Evolutionary conservation across 2,329 filamentous ascomycete species (phyloP), one percentile per base, ranked within the genome.

Genomic region (Fusarium pseudocircinatum): DNA sequence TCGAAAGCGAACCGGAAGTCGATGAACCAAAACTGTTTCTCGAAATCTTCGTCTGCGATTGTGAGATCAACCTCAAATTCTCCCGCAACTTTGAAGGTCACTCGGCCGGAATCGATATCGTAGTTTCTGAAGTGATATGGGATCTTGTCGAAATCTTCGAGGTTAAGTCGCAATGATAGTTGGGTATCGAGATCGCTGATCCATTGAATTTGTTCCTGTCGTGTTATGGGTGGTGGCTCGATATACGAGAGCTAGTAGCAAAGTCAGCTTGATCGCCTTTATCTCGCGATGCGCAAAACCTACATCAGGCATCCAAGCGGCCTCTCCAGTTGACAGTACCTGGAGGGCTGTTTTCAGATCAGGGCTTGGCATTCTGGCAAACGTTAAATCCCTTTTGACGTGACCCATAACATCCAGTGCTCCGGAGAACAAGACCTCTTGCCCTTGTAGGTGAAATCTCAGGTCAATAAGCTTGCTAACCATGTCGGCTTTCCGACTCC

Each of bases 31-130:
- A 97, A 97, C 77, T 97, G 95, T 60, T 93, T 92, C 37, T 91
- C 86, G 24, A 91, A 89, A 73, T 96, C 92, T 79, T 98, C 95
- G 75, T 95, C 93, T 24, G 93, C 94, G 71, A 98, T 93, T 2
- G 95, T 95, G 58, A 99, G 88, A 79, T 98, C 96, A 26, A 98
- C 90, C 81, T 98, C 96, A 77, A 98, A 98, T 81, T 98, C 96
- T 60, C 90, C 89, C 6, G 89, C 85, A 3, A 98, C 93, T 52
- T 86, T 89, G 81, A 99, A 99, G 0, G 95, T 98, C 12, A 93
- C 96, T 54, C 96, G 91, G n/a, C 97, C 96, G 58, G 94, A 93
- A 59, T 89, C 88, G 68, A 99, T 93, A 10, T 87, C 88, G 83
- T 95, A 98, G 68, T 93, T 87, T 76, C 88, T 88, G 80, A 98